These are phyloP conservation scores for Epichloe sibirici DNA, from an alignment of 2,329 filamentous ascomycete genomes.

Conservation along the genomic window DNA sequence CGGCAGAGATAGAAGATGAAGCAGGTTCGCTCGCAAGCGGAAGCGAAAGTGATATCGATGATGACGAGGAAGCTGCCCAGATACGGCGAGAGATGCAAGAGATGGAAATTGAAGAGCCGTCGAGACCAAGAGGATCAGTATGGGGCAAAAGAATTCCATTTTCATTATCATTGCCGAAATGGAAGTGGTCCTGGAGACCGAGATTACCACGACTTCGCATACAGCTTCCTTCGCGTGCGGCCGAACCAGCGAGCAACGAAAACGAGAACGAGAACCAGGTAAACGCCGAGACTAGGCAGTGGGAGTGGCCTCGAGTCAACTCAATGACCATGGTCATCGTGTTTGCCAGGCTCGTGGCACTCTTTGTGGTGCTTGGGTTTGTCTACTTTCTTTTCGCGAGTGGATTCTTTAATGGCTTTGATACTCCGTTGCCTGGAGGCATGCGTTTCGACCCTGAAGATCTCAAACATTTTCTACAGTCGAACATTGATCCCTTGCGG, in stretches of 20 bases:
- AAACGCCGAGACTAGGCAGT: conserved; percentile 14
- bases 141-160: conserved; percentile 46
- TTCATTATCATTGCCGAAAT: conserved; percentile 37
- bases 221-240: conserved; percentile 29
- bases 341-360: conserved; percentile 59
- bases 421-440: conserved; percentile 49
- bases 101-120: conserved; percentile 70
- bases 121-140: conserved; percentile 28
- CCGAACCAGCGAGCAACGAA: conserved; percentile 11
- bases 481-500: conserved; percentile 54
- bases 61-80: conserved; percentile 45
- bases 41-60: conserved; percentile 30
- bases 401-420: conserved; percentile 62
- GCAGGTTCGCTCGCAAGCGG: conserved; percentile 40
- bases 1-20: conserved; percentile 67
- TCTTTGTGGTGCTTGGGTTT: conserved; percentile 63
- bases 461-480: conserved; percentile 63
- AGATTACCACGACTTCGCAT: conserved; percentile 40
- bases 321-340: conserved; percentile 43
- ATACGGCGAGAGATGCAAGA: conserved; percentile 77
- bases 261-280: conserved; percentile 3
- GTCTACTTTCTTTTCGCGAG: conserved; percentile 79
- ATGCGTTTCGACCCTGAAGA: conserved; percentile 71
- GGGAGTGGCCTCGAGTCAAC: conserved; percentile 26
- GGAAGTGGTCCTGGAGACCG: conserved; percentile 44